Evolutionary conservation across 805 yeast species (phyloP).

Genomic region (Torulaspora franciscae): DNA sequence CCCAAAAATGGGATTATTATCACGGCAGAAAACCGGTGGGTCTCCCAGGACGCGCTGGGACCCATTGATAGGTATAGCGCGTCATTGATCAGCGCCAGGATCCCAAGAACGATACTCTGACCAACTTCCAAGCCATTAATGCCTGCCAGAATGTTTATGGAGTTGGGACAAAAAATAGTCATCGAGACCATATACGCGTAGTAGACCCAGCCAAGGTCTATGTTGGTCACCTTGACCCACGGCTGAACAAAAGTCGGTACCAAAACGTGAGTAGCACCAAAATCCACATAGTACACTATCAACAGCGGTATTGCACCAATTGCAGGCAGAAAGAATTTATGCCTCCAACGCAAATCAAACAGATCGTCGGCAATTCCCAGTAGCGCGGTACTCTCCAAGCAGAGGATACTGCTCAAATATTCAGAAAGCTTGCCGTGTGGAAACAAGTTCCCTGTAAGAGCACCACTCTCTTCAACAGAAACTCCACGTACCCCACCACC

Average conservation of each 20-base stretch:
- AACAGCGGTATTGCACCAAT: constrained; percentile 88
- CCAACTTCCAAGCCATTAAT: constrained; percentile 96
- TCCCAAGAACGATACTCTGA: constrained; percentile 75
- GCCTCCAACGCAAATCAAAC: constrained; percentile 96
- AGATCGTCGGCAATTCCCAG: constrained; percentile 91
- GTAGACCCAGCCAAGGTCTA: constrained; percentile 77
- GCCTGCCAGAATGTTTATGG: constrained; percentile 94
- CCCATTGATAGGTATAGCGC: constrained; percentile 55
- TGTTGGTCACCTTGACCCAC: constrained; percentile 34
- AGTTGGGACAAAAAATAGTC: constrained; percentile 91
- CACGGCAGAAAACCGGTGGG: constrained; percentile 78
- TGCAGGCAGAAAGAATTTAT: constrained; percentile 92
- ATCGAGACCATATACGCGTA: constrained; percentile 87
- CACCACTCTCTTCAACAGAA: constrained; percentile 17
- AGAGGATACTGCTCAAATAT: constrained; percentile 76
- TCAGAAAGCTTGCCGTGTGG: constrained; percentile 83
- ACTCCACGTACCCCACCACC: constrained; percentile 52
- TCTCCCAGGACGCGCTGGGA: constrained; percentile 57
- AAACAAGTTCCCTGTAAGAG: constrained; percentile 37
- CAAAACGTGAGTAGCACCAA: constrained; percentile 82
- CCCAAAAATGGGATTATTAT: constrained; percentile 83
- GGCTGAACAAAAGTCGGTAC: constrained; percentile 64
- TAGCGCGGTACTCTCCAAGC: constrained; percentile 75
- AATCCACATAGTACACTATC: constrained; percentile 88
- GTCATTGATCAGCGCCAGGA: constrained; percentile 73